phyloP scores from a whole-genome alignment of 305 asterid genomes.

The Plantago lanceolata region DNA sequence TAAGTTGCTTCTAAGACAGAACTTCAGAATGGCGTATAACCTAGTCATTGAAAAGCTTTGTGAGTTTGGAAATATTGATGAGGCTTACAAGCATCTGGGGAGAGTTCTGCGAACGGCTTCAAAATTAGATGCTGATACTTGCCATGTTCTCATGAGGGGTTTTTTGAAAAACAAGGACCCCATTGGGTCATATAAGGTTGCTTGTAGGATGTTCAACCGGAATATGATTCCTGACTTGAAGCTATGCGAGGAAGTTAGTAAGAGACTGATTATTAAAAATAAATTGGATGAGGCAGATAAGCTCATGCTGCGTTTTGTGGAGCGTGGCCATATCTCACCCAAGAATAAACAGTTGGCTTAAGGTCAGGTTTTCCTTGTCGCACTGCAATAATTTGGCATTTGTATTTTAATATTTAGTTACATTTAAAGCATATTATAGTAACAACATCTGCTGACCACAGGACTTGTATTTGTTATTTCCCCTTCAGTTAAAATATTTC shows the following conservation, averaged over 20 bases:
- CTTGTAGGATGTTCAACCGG: slow-evolving; percentile 83
- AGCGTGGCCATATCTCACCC: slow-evolving; percentile 50
- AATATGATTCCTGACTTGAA: slow-evolving; percentile 78
- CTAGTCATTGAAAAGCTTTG: slow-evolving; percentile 82
- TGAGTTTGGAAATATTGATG: slow-evolving; percentile 51
- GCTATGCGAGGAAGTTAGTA: slow-evolving; percentile 73
- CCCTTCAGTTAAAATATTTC: slow-evolving; percentile 5
- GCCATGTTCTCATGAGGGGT: slow-evolving; percentile 64
- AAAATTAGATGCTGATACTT: slow-evolving; percentile 54
- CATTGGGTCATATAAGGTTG: slow-evolving; percentile 69
- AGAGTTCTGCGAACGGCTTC: slow-evolving; percentile 70
- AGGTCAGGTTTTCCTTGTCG: slow-evolving; percentile 15
- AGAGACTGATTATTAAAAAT: slow-evolving; percentile 42
- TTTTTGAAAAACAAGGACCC: slow-evolving; percentile 60
- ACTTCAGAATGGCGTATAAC: slow-evolving; percentile 56
- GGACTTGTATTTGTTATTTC: slow-evolving; percentile 8
- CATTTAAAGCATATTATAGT: neutral
- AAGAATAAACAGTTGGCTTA: slow-evolving; percentile 20
- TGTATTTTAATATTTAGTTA: neutral
- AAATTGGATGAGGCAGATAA: slow-evolving; percentile 75
- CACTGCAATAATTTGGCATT: slow-evolving; percentile 14
- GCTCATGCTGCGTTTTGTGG: slow-evolving; percentile 79
- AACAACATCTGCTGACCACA: slow-evolving; percentile 9
- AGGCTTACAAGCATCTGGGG: slow-evolving; percentile 73
- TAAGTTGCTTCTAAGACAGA: slow-evolving; percentile 61